Evolutionary conservation across 306 rosid species (phyloP), one percentile per base, ranked within the genome.

Genomic region (Trichosanthes truncata): DNA sequence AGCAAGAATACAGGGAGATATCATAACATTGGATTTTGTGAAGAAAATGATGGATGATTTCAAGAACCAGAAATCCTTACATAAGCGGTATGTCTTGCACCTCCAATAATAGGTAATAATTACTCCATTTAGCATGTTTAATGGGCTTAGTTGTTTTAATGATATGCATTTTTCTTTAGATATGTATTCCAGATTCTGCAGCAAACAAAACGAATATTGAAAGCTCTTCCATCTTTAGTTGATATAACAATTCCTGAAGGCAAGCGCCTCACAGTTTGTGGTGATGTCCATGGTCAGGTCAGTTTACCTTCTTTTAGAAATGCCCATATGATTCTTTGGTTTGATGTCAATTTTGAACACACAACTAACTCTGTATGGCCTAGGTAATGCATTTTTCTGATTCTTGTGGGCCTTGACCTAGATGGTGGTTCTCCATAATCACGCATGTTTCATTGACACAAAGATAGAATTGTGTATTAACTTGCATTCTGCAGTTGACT

Each of bases 211-310:
- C 18, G 41, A 68, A 68, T 89, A 84, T 80, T 95, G 88, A 89
- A 79, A 80, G 85, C 87, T 76, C 85, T 92, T 84, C 97, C 98
- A 80, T 93, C 98, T 82, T 93, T 95, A 74, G 98, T 92, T 52
- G 97, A 95, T 81, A 86, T 95, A 81, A 82, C 74, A 71, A 82
- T 95, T 85, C 97, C 88, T 12, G 79, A 86, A 11, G 97, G 97
- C 77, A 92, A 86, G 56, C 93, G 80, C 83, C 90, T 95, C 80
- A 95, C 97, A 78, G 97, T 95, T 80, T 95, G 98, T 69, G 98
- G 98, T 10, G 98, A 95, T 78, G 97, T 95, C 79, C 98, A 95
- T 84, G 98, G 98, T 74, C 98, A 95, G 97, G 98, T 95, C 75
- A 89, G 77, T 80, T 71, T 55, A 25, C 79, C 59, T 73, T 79